Conservation (phyloP, 345 rosid genomes). For the Citrus medica region DNA sequence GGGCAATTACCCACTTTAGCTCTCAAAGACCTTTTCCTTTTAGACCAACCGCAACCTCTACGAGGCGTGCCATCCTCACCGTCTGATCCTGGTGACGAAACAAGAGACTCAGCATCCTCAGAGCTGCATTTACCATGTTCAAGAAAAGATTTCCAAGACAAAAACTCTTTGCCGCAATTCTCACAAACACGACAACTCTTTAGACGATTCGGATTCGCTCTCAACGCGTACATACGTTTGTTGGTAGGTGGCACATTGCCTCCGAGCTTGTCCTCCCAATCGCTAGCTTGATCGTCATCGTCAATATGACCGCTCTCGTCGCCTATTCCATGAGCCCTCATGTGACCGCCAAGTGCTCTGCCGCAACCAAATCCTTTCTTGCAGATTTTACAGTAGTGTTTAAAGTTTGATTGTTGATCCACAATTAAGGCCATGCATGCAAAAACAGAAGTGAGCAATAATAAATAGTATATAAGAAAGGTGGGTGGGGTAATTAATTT, state of each 20-base stretch:
- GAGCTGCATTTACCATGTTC: constrained; percentile 70
- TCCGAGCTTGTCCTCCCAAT: constrained; percentile 48
- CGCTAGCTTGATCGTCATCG: constrained; percentile 51
- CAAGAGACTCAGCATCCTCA: constrained; percentile 46
- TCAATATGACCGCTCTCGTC: constrained; percentile 47
- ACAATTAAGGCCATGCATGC: constrained; percentile 51
- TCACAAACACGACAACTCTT: constrained; percentile 65
- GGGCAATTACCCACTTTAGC: constrained; percentile 49
- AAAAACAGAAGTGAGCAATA: not conserved
- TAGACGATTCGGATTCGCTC: constrained; percentile 62
- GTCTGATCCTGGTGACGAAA: constrained; percentile 41
- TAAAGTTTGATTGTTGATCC: constrained; percentile 46
- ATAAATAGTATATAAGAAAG: not conserved
- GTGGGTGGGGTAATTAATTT: not conserved
- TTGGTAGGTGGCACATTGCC: constrained; percentile 37
- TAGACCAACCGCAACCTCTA: constrained; percentile 47
- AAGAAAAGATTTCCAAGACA: constrained; percentile 78
- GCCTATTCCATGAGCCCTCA: constrained; percentile 81
- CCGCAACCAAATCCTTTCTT: constrained; percentile 75
- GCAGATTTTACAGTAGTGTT: constrained; percentile 68
- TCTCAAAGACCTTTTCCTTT: constrained; percentile 65
- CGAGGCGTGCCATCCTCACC: constrained; percentile 31
- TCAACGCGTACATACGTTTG: constrained; percentile 62
- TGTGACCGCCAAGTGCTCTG: constrained; percentile 72
- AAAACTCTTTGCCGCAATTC: constrained; percentile 73